Conservation (phyloP, 1,284 basidiomycete genomes). For the Microbotryomycetes sp. region DNA sequence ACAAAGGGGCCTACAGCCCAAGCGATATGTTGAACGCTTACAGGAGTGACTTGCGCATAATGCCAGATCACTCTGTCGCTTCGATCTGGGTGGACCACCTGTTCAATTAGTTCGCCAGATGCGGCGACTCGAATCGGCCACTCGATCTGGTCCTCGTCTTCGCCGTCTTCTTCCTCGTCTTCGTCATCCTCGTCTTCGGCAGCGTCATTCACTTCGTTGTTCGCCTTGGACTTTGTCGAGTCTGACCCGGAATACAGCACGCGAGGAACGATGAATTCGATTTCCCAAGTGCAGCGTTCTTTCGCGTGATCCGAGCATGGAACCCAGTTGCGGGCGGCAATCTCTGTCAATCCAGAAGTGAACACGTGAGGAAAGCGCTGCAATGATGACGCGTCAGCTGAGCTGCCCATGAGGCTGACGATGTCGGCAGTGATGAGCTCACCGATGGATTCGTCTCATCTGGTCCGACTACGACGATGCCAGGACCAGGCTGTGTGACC, state of each 20-base stretch:
- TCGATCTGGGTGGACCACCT: slow-evolving; percentile 90
- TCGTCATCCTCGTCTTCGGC: slow-evolving; percentile 50
- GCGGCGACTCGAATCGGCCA: slow-evolving; percentile 79
- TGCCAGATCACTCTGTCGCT: slow-evolving; percentile 92
- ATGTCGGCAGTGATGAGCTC: slow-evolving; percentile 44
- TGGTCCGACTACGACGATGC: slow-evolving; percentile 77
- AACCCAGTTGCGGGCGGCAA: slow-evolving; percentile 91
- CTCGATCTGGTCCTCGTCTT: slow-evolving; percentile 49
- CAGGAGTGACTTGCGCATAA: slow-evolving; percentile 79
- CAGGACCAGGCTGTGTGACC: slow-evolving; percentile 70
- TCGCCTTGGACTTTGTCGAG: slow-evolving; percentile 2
- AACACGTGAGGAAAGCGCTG: slow-evolving; percentile 89
- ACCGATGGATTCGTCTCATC: slow-evolving; percentile 76
- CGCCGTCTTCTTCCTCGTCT: slow-evolving; percentile 52
- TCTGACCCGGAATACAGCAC: slow-evolving; percentile 58
- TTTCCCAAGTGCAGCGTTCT: slow-evolving; percentile 98
- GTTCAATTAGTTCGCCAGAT: slow-evolving; percentile 88
- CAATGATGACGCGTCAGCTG: neutral
- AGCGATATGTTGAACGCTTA: slow-evolving; percentile 89
- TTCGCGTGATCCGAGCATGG: slow-evolving; percentile 92
- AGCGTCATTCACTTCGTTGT: slow-evolving; percentile 46
- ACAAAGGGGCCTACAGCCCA: slow-evolving; percentile 95
- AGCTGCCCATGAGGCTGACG: neutral
- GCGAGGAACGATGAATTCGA: slow-evolving; percentile 89
- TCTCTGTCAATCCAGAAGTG: slow-evolving; percentile 79